These are phyloP conservation scores for Leptographium procerum DNA, from an alignment of 2,329 filamentous ascomycete species.

Conservation along the genomic window DNA sequence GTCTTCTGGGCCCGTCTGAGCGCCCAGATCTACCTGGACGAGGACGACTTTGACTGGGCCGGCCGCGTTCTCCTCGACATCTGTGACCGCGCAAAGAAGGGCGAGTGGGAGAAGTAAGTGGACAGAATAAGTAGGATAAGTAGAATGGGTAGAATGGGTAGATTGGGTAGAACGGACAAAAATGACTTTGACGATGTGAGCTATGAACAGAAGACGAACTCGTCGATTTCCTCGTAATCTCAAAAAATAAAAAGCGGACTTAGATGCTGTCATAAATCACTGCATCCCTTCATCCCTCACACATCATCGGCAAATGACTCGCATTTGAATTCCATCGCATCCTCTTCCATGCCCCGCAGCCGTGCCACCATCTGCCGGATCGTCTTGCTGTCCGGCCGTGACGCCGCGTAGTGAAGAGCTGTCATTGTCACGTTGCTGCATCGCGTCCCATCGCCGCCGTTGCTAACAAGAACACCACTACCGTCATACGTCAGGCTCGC, in stretches of 20 bases:
- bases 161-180: neutral
- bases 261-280: neutral
- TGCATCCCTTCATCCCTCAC: neutral
- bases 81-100: slow-evolving; percentile 8
- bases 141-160: neutral
- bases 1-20: slow-evolving; percentile 52
- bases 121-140: neutral
- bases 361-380: slow-evolving; percentile 13
- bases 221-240: too few relatives aligned
- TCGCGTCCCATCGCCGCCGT: slow-evolving; percentile 11
- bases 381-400: slow-evolving; percentile 24
- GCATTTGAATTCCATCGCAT: neutral
- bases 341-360: neutral
- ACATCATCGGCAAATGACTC: slow-evolving; percentile 3
- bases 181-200: too few relatives aligned
- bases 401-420: slow-evolving; percentile 22
- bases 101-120: slow-evolving; percentile 9
- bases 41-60: slow-evolving; percentile 53
- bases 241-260: neutral
- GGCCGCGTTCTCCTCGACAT: slow-evolving; percentile 32
- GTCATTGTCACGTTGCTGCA: slow-evolving; percentile 22
- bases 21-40: slow-evolving; percentile 56
- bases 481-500: slow-evolving; percentile 11
- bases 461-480: too few relatives aligned
- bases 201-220: too few relatives aligned